Base-by-base conservation (phyloP, 345 rosid species). In the Eutrema heterophyllum region DNA sequence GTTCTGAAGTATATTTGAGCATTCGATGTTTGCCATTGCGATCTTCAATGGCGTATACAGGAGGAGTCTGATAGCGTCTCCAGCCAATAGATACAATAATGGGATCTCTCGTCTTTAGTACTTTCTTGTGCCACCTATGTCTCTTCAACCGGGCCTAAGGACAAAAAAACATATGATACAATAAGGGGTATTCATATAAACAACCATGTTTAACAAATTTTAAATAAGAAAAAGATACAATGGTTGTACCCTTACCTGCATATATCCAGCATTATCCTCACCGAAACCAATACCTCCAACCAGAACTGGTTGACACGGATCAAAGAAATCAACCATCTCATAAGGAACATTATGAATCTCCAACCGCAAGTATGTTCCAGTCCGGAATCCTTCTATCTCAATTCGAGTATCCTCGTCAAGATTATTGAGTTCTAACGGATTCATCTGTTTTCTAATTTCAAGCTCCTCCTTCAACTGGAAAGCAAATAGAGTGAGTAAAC, bases 1-100 rank as follows among this genome's bases (percentile, higher is more conserved):
- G 99, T 62, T 87, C 98, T 9, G 94, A 97, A 70, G 97, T 90
- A 85, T 89, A 95, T 84, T 92, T 92, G 18, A 95, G 86, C 98
- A 92, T 95, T 72, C 96, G 90, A 81, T 87, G 88, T 81, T 96
- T 85, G 80, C 91, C 99, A 82, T 85, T 90, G 29, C 49, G 79
- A 70, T 90, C 99, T 83, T 92, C 98, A 70, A 85, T 84, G 40
- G 96, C 92, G 77, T 86, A 90, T 70, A 92, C 83, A 66, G 98
- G 98, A 50, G 80, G 73, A 51, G 99, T 92, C 63, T 95, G 97
- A 72, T 87, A 92, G 30, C 98, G 91, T 81, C 97, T 88, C 99
- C 99, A 90, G 33, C 99, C 99, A 63, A 92, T 79, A 54, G 98
- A 95, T 36, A 92, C 87, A 79, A 90, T 87, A 55, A 92, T 84